A percentile compares a stretch with the other conserved stretches of the same genome.
phyloP scores from a whole-genome alignment of 2,329 filamentous ascomycete species.

The Alternaria panax region DNA sequence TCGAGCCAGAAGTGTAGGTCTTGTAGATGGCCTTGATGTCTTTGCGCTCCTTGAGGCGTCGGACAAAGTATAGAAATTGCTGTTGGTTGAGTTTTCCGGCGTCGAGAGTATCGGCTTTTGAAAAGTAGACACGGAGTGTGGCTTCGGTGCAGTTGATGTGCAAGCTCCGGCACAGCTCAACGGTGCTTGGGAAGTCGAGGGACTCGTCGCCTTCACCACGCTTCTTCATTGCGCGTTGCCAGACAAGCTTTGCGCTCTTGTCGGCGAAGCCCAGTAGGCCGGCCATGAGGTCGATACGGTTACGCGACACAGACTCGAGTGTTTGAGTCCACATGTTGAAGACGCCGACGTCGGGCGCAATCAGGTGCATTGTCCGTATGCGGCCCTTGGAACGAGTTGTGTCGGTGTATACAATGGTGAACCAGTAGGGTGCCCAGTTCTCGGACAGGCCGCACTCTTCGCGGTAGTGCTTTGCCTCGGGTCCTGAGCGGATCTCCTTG shows the following conservation, averaged over 20 bases:
- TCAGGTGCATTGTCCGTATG: constrained; percentile 84
- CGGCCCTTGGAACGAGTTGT: constrained; percentile 77
- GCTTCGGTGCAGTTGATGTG: constrained; percentile 88
- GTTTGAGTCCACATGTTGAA: constrained; percentile 84
- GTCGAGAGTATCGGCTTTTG: constrained; percentile 70
- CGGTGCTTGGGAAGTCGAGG: constrained; percentile 79
- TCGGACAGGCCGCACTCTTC: constrained; percentile 79
- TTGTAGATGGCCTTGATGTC: constrained; percentile 81
- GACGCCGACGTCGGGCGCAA: constrained; percentile 75
- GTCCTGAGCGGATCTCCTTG: constrained; percentile 83
- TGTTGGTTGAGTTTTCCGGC: constrained; percentile 75
- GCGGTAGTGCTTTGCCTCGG: constrained; percentile 86
- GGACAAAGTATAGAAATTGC: constrained; percentile 85
- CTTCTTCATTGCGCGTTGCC: constrained; percentile 82
- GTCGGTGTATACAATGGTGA: constrained; percentile 87
- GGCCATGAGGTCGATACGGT: constrained; percentile 88
- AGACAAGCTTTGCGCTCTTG: constrained; percentile 81
- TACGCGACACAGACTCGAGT: constrained; percentile 81
- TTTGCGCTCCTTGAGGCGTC: constrained; percentile 80
- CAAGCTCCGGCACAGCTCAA: constrained; percentile 83
- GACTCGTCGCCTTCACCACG: constrained; percentile 69
- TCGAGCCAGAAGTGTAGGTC: constrained; percentile 61
- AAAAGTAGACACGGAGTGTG: constrained; percentile 77
- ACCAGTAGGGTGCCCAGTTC: constrained; percentile 75
- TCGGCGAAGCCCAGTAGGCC: constrained; percentile 80